Base-by-base conservation (phyloP, 1,284 basidiomycete genomes). In the Trichosporon inkin region DNA sequence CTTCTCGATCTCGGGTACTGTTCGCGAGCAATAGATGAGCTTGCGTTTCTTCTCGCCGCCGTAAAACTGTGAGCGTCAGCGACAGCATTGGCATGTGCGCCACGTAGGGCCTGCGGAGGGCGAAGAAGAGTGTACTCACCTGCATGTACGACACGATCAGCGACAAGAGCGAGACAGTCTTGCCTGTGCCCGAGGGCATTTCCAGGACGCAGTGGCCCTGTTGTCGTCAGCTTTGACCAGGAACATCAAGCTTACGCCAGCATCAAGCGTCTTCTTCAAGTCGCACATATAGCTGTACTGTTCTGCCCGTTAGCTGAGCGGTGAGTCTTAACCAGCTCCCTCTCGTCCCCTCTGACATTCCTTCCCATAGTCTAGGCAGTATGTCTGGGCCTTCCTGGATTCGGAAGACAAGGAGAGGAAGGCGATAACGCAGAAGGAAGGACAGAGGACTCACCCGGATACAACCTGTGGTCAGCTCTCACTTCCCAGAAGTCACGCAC, bases 241-340 rank as follows among this genome's bases (percentile, higher is more conserved):
- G n/a, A n/a, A n/a, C n/a, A n/a, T 14, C 6, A 13, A 20, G 64
- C 79, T 61, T 54, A 80, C 80, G 62, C 89, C 87, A 35, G 93
- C 93, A 79, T 99, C 96, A 20, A 99, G 84, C 6, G 95, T 95
- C 70, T 92, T 84, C 78, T 99, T 99, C 68, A 99, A 83, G 79
- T 99, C 95, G 78, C 92, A 93, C 93, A 99, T 98, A 75, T 99
- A 99, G 40, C 91, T 88, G 85, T 94, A 98, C 85, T 98, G 95
- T 75, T 98, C 95, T 89, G 74, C 37, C 10, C 36, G 39, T 60
- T 35, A 60, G 58, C 13, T 55, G 16, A 37, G 16, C 36, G n/a
- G n/a, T n/a, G 13, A 24, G 10, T 17, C 3, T 16, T n/a, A 7
- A 11, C 36, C 6, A 38, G 11, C 4, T 24, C 17, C 11, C 20